Evolutionary conservation across 495 filamentous ascomycete genomes (phyloP).

Genomic region (Cryomyces antarcticus): DNA sequence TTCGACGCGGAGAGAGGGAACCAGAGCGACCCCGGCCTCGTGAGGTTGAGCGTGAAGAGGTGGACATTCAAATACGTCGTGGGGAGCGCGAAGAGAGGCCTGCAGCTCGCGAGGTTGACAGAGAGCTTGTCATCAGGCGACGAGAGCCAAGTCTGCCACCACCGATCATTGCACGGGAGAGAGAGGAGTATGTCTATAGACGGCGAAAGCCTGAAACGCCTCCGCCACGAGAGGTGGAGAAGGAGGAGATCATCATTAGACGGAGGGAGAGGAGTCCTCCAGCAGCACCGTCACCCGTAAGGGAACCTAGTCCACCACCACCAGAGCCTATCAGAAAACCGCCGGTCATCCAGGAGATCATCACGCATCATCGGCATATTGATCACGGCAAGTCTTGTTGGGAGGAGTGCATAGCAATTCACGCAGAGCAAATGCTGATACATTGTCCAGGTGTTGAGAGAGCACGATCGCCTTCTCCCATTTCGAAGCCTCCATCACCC

Average conservation of each 20-base stretch:
- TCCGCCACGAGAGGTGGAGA: constrained; percentile 2
- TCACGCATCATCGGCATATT: constrained; percentile 70
- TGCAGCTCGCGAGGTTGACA: constrained; percentile 5
- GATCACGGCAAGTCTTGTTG: constrained; percentile 51
- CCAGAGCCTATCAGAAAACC: constrained; percentile 42
- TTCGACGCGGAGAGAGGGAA: constrained; percentile 10
- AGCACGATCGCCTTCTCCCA: constrained; percentile 16
- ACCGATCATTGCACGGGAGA: constrained; percentile 19
- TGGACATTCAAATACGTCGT: constrained; percentile 1
- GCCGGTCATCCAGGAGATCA: constrained; percentile 58
- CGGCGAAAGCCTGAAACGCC: constrained; percentile 3
- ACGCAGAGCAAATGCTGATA: neutral
- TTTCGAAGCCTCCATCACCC: constrained; percentile 20
- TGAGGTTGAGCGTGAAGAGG: neutral
- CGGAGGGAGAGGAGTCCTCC: constrained; percentile 15
- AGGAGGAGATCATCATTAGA: constrained; percentile 22
- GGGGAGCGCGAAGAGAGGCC: neutral
- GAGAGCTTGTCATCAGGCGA: constrained; percentile 7
- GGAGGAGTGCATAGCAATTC: neutral
- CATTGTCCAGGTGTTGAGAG: constrained; percentile 14
- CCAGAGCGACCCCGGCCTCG: neutral
- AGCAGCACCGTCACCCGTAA: constrained; percentile 10
- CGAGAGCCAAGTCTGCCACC: constrained; percentile 3
- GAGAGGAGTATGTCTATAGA: constrained; percentile 11
- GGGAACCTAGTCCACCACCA: constrained; percentile 13